A percentile compares a stretch with the other conserved stretches of the same genome.
Conservation (phyloP, 805 yeast species). For the Sugiyamaella smithiae region DNA sequence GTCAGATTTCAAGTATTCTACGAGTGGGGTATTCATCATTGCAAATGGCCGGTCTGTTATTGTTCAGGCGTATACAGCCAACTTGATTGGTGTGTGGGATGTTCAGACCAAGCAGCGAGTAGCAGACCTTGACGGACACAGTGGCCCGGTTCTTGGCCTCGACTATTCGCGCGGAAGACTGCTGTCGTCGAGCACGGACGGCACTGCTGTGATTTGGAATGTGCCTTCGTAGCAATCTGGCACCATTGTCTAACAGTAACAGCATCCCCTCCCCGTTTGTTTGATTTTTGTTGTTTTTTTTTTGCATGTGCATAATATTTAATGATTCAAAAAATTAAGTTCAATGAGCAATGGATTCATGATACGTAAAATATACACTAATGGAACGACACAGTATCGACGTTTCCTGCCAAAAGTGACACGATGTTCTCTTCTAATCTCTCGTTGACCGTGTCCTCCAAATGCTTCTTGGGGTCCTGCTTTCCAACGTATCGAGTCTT, state of each 20-base stretch:
- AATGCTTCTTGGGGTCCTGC: slow-evolving; percentile 98
- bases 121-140: slow-evolving; percentile 28
- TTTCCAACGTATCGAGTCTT: slow-evolving; percentile 97
- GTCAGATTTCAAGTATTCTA: slow-evolving; percentile 45
- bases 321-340: too few species aligned
- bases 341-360: too few species aligned
- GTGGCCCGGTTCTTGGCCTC: slow-evolving; percentile 25
- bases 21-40: slow-evolving; percentile 52
- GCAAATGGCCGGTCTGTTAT: slow-evolving; percentile 27
- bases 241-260: too few species aligned
- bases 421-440: slow-evolving; percentile 88
- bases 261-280: too few species aligned
- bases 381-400: slow-evolving; percentile 79
- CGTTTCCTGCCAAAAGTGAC: slow-evolving; percentile 81
- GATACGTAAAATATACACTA: slow-evolving; percentile 3
- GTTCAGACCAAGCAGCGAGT: slow-evolving; percentile 56
- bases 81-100: slow-evolving; percentile 61
- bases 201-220: slow-evolving; percentile 14
- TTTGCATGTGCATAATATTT: too few species aligned
- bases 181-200: slow-evolving; percentile 24
- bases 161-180: slow-evolving; percentile 23
- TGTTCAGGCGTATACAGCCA: slow-evolving; percentile 60
- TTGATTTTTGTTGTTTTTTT: background rate
- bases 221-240: too few species aligned
- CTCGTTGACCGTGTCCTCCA: slow-evolving; percentile 81